Evolutionary conservation across 345 rosid species (phyloP).

Genomic region (Clausena lansium): DNA sequence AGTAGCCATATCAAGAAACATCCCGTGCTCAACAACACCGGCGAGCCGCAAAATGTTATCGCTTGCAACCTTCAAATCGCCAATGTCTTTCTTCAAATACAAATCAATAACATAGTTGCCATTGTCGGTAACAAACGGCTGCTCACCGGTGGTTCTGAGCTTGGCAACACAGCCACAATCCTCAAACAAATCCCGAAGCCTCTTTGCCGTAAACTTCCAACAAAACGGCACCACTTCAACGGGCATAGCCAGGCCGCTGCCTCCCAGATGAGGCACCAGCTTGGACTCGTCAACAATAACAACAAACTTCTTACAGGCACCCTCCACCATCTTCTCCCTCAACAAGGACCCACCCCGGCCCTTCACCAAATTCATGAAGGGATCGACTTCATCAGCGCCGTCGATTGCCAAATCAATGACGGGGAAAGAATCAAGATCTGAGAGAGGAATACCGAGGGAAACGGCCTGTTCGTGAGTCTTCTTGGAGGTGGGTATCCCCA

Average conservation of each 20-base stretch:
- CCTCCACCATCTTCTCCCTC: constrained; percentile 93
- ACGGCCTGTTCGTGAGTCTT: constrained; percentile 74
- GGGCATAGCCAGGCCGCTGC: constrained; percentile 74
- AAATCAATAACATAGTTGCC: constrained; percentile 79
- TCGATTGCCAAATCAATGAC: constrained; percentile 80
- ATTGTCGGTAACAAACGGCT: constrained; percentile 79
- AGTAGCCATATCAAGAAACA: constrained; percentile 95
- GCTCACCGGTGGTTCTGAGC: constrained; percentile 36
- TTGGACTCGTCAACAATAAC: constrained; percentile 76
- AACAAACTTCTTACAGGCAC: constrained; percentile 69
- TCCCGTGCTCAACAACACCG: constrained; percentile 91
- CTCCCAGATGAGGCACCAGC: constrained; percentile 64
- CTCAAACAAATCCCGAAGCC: constrained; percentile 46
- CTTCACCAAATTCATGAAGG: constrained; percentile 71
- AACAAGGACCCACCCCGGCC: constrained; percentile 93
- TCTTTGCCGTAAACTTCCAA: constrained; percentile 66
- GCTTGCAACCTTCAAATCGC: constrained; percentile 66
- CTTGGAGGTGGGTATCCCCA: constrained; percentile 87
- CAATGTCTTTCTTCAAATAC: constrained; percentile 67
- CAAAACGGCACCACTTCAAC: constrained; percentile 86
- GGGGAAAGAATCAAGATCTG: constrained; percentile 76
- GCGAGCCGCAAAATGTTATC: constrained; percentile 77
- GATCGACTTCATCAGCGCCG: constrained; percentile 98
- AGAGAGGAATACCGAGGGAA: constrained; percentile 74
- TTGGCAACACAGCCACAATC: constrained; percentile 62